Evolutionary conservation across 1,284 basidiomycete genomes (phyloP).

Genomic region (Neonothopanus nambi): DNA sequence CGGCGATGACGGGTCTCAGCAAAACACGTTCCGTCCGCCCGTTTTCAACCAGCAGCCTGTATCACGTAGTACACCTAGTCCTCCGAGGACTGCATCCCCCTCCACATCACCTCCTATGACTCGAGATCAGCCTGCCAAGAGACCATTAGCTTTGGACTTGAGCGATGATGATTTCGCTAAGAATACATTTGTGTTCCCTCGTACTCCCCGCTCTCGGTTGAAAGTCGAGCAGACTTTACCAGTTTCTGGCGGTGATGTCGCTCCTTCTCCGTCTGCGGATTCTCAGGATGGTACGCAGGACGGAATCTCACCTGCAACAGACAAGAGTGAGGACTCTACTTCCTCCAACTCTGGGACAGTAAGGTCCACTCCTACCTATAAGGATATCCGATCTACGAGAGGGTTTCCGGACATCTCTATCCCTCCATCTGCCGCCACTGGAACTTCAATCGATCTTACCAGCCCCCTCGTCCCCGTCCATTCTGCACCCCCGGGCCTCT

Average conservation of each 20-base stretch:
- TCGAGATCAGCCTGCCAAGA: conserved; percentile 20
- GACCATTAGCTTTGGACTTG: conserved; percentile 21
- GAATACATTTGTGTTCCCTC: conserved; percentile 59
- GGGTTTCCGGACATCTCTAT: conserved; percentile 43
- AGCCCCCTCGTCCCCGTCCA: conserved; percentile 16
- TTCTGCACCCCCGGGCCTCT: conserved; percentile 10
- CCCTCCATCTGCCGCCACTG: conserved; percentile 25
- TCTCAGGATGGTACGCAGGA: background rate
- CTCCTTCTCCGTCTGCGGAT: conserved; percentile 6
- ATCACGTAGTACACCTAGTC: conserved; percentile 31
- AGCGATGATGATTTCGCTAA: conserved; percentile 45
- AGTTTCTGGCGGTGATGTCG: conserved; percentile 25
- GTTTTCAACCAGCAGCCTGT: conserved; percentile 21
- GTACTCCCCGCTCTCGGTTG: conserved; percentile 33
- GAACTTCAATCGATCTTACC: conserved; percentile 20
- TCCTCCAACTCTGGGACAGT: conserved; percentile 16
- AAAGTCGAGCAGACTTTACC: conserved; percentile 26
- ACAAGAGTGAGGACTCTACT: conserved; percentile 12
- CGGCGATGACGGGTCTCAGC: conserved; percentile 47
- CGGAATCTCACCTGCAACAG: conserved; percentile 7
- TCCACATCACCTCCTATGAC: conserved; percentile 29
- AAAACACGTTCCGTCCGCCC: conserved; percentile 47
- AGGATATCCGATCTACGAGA: conserved; percentile 40
- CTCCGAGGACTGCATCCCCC: conserved; percentile 17
- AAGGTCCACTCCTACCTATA: conserved; percentile 27